A percentile compares a stretch with the other conserved stretches of the same genome.
phyloP scores from a whole-genome alignment of 1,284 basidiomycete species.

The Ceratobasidium papillatum region DNA sequence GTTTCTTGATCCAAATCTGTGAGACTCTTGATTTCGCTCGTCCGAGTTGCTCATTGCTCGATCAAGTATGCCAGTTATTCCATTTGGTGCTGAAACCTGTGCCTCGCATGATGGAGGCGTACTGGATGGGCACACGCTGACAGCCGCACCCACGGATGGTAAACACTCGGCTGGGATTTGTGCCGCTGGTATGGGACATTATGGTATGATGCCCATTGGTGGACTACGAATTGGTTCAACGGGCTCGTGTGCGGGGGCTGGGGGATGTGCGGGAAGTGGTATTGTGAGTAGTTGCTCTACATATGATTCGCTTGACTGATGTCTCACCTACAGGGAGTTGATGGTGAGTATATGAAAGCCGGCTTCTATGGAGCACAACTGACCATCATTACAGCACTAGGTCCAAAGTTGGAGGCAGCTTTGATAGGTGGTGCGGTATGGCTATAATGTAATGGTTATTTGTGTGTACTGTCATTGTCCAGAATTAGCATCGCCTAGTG shows the following conservation, averaged over 20 bases:
- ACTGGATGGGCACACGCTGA: not conserved
- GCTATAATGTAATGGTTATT: too few species aligned
- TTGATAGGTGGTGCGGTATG: too few species aligned
- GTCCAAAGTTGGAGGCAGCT: too few species aligned
- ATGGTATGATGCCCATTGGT: slow-evolving; percentile 3
- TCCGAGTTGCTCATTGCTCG: not conserved
- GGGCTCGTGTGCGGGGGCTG: not conserved
- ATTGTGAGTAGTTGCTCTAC: too few species aligned
- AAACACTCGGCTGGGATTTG: slow-evolving; percentile 11
- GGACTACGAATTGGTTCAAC: not conserved
- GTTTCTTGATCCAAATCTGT: slow-evolving; percentile 12
- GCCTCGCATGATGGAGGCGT: slow-evolving; percentile 21
- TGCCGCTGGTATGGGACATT: slow-evolving; percentile 15
- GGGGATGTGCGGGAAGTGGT: too few species aligned
- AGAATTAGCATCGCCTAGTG: too few species aligned
- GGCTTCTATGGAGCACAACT: too few species aligned
- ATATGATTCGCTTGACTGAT: too few species aligned
- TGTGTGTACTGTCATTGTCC: too few species aligned
- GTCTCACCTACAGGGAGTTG: too few species aligned
- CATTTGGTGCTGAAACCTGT: slow-evolving; percentile 27
- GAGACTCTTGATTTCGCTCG: not conserved
- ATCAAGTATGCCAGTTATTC: slow-evolving; percentile 7
- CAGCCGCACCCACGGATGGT: not conserved
- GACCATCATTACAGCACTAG: too few species aligned
- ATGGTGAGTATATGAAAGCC: too few species aligned